phyloP scores from a whole-genome alignment of 2,329 filamentous ascomycete genomes.

The Dactylonectria estremocensis region DNA sequence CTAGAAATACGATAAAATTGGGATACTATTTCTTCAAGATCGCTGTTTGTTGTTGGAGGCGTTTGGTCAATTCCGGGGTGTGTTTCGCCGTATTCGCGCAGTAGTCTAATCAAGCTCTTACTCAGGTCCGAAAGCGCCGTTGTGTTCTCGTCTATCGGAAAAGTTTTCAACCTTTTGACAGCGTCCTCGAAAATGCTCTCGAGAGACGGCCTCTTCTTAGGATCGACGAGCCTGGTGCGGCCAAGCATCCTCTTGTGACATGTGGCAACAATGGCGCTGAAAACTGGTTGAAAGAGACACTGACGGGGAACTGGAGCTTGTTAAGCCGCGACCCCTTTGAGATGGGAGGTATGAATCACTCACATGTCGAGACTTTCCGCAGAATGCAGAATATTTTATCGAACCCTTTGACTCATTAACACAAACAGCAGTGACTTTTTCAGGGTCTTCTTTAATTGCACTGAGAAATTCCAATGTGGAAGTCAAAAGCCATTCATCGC shows the following conservation, averaged over 20 bases:
- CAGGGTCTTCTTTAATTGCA: constrained; percentile 27
- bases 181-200: not conserved
- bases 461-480: constrained; percentile 40
- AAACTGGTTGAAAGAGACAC: constrained; percentile 1
- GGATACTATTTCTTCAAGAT: constrained; percentile 25
- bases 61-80: not conserved
- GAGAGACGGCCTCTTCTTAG: constrained; percentile 1
- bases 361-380: not conserved
- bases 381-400: constrained; percentile 35
- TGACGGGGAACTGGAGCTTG: constrained; percentile 6
- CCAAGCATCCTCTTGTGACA: constrained; percentile 32
- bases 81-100: constrained; percentile 15
- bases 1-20: constrained; percentile 21
- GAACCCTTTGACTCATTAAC: constrained; percentile 36
- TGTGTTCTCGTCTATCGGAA: not conserved
- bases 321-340: not conserved
- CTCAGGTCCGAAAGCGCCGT: constrained; percentile 5
- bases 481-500: constrained; percentile 37
- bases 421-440: constrained; percentile 39
- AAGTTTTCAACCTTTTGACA: not conserved
- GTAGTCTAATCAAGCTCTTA: not conserved
- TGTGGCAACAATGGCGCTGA: constrained; percentile 28
- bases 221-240: constrained; percentile 19
- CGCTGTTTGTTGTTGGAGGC: not conserved
- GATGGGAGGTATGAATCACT: not conserved